Evolutionary conservation across 257 asterid genomes (phyloP).

Genomic region (Eucommia ulmoides): DNA sequence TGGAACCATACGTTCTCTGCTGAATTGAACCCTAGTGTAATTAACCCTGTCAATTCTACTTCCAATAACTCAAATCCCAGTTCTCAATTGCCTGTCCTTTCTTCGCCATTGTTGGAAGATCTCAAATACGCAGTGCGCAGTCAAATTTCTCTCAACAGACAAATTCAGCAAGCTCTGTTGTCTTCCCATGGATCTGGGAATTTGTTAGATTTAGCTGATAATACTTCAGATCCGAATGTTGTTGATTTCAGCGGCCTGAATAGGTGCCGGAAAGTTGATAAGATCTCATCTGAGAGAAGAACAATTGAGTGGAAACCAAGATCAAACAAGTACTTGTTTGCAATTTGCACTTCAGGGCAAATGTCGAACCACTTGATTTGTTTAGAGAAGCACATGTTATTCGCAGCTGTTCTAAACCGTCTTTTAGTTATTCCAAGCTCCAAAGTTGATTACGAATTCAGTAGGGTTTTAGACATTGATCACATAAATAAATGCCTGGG

Average conservation of each 20-base stretch:
- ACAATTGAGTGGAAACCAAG: slow-evolving; percentile 81
- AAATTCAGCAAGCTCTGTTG: slow-evolving; percentile 54
- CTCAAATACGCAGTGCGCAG: slow-evolving; percentile 41
- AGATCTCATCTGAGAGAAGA: slow-evolving; percentile 43
- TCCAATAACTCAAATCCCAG: slow-evolving; percentile 5
- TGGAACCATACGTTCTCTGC: slow-evolving; percentile 40
- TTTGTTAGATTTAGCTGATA: slow-evolving; percentile 22
- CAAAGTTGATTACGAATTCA: slow-evolving; percentile 75
- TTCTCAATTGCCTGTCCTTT: background rate
- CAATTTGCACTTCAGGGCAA: slow-evolving; percentile 85
- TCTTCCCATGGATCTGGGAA: slow-evolving; percentile 47
- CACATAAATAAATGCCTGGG: slow-evolving; percentile 76
- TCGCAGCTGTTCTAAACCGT: slow-evolving; percentile 76
- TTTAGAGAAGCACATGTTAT: slow-evolving; percentile 91
- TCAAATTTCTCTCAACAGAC: slow-evolving; percentile 65
- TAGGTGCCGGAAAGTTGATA: slow-evolving; percentile 59
- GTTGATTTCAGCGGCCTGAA: slow-evolving; percentile 19
- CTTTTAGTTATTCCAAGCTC: slow-evolving; percentile 78
- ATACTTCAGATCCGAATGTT: slow-evolving; percentile 32
- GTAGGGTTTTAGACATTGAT: slow-evolving; percentile 66
- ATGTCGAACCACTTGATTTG: slow-evolving; percentile 97
- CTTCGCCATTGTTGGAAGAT: slow-evolving; percentile 23
- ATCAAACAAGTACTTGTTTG: slow-evolving; percentile 66
- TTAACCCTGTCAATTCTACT: slow-evolving; percentile 14
- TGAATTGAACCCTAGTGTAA: slow-evolving; percentile 8